Percentiles rank a stretch among this genome's conserved stretches.
Conservation (phyloP, 345 rosid genomes). For the Firmiana major region DNA sequence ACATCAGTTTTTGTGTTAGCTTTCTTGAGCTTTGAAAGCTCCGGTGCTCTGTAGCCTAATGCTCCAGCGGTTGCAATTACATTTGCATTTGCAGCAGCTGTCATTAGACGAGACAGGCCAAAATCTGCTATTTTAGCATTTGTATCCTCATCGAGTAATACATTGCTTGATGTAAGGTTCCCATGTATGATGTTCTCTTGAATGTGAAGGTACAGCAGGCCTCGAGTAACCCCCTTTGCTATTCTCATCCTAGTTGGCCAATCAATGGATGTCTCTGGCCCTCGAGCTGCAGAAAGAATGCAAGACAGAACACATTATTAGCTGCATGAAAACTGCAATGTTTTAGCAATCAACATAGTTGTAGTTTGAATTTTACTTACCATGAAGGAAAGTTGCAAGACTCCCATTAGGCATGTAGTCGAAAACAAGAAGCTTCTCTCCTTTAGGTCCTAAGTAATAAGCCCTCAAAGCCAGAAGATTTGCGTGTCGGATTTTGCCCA, state of each 20-base stretch:
- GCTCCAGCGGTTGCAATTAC: slow-evolving; percentile 82
- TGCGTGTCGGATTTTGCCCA: slow-evolving; percentile 77
- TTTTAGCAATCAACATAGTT: background rate
- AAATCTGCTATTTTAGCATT: slow-evolving; percentile 65
- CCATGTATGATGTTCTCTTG: slow-evolving; percentile 75
- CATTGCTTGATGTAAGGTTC: slow-evolving; percentile 79
- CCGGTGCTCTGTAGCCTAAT: slow-evolving; percentile 86
- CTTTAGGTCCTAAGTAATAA: slow-evolving; percentile 91
- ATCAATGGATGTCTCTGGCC: slow-evolving; percentile 57
- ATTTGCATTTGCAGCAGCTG: slow-evolving; percentile 67
- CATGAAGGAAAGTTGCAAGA: slow-evolving; percentile 83
- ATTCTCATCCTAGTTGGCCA: slow-evolving; percentile 81
- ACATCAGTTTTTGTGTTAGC: slow-evolving; percentile 77
- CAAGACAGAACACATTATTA: background rate
- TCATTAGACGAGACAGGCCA: slow-evolving; percentile 75
- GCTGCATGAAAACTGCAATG: background rate
- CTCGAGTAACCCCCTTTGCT: slow-evolving; percentile 61
- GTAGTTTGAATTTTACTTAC: slow-evolving; percentile 32
- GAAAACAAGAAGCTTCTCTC: slow-evolving; percentile 92
- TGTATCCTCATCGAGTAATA: slow-evolving; percentile 52
- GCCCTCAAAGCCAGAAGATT: slow-evolving; percentile 85
- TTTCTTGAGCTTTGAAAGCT: slow-evolving; percentile 85
- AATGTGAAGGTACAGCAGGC: slow-evolving; percentile 65
- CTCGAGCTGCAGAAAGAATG: slow-evolving; percentile 56
- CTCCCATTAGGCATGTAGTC: slow-evolving; percentile 92